Evolutionary conservation across 441 rosid genomes (phyloP).

Genomic region (Gossypium aridum): DNA sequence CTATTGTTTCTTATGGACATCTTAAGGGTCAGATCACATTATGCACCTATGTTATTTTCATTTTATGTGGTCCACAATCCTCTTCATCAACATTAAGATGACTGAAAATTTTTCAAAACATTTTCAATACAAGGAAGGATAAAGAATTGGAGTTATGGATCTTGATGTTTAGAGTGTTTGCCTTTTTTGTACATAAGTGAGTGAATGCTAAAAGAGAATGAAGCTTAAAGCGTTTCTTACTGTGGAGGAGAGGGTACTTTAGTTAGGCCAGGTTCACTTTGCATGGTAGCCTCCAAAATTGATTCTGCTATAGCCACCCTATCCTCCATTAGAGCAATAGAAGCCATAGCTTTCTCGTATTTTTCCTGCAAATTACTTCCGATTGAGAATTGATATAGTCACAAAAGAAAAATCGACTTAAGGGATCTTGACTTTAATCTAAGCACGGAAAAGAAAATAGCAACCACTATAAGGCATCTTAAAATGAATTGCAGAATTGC

Average conservation of each 20-base stretch:
- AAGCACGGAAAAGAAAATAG: not conserved
- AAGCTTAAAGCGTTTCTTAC: conserved; percentile 21
- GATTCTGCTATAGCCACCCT: conserved; percentile 63
- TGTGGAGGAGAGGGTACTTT: conserved; percentile 48
- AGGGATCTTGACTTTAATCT: not conserved
- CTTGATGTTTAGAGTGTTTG: not conserved
- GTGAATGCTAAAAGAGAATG: not conserved
- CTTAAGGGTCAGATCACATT: no score
- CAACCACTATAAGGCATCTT: not conserved
- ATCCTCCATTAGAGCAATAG: conserved; percentile 54
- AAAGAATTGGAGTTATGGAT: not conserved
- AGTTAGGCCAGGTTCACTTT: conserved; percentile 49
- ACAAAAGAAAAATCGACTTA: not conserved
- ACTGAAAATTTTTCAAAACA: not conserved
- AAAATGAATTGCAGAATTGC: not conserved
- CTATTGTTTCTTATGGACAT: no score
- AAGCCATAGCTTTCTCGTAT: conserved; percentile 46
- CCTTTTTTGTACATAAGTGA: not conserved
- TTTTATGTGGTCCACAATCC: no score
- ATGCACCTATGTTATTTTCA: no score
- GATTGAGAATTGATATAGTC: conserved; percentile 7
- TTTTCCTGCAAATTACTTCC: conserved; percentile 39
- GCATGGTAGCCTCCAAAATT: conserved; percentile 58
- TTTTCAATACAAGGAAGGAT: not conserved
- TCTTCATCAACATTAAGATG: not conserved